phyloP scores from a whole-genome alignment of 192 early-diverging fungal species.

The Coemansia sp. region DNA sequence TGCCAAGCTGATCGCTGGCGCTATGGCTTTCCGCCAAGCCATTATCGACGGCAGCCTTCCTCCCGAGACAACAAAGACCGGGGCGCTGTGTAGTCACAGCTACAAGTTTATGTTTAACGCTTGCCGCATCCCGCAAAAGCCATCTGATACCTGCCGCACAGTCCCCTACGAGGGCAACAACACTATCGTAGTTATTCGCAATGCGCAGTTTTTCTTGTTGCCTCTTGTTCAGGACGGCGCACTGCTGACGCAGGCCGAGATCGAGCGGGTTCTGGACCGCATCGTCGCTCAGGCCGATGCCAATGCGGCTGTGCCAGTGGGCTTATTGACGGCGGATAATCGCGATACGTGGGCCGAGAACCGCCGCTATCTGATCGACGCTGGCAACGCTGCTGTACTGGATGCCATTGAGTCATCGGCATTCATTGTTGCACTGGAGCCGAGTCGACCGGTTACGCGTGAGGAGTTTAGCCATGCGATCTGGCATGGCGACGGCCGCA shows the following conservation, averaged over 20 bases:
- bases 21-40: conserved; percentile 78
- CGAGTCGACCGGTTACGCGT: conserved; percentile 80
- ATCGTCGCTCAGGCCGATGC: conserved; percentile 71
- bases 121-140: conserved; percentile 86
- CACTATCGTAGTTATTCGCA: conserved; percentile 82
- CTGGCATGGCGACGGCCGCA: conserved; percentile 95
- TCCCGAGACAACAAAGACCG: conserved; percentile 75
- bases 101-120: conserved; percentile 98
- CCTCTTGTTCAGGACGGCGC: conserved; percentile 63
- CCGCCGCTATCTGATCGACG: conserved; percentile 64
- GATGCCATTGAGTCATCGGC: conserved; percentile 88
- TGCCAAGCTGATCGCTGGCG: conserved; percentile 81
- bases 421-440: conserved; percentile 91
- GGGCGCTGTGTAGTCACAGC: conserved; percentile 83
- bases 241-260: conserved; percentile 70
- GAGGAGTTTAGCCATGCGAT: conserved; percentile 85
- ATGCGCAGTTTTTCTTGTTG: conserved; percentile 85
- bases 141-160: conserved; percentile 77
- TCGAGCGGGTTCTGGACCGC: conserved; percentile 70
- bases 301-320: conserved; percentile 70
- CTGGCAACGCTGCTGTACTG: conserved; percentile 71
- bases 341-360: conserved; percentile 90
- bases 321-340: conserved; percentile 86
- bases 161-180: conserved; percentile 72
- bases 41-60: conserved; percentile 75